Evolutionary conservation across 2,329 filamentous ascomycete species (phyloP).

Genomic region (Fusarium avenaceum): DNA sequence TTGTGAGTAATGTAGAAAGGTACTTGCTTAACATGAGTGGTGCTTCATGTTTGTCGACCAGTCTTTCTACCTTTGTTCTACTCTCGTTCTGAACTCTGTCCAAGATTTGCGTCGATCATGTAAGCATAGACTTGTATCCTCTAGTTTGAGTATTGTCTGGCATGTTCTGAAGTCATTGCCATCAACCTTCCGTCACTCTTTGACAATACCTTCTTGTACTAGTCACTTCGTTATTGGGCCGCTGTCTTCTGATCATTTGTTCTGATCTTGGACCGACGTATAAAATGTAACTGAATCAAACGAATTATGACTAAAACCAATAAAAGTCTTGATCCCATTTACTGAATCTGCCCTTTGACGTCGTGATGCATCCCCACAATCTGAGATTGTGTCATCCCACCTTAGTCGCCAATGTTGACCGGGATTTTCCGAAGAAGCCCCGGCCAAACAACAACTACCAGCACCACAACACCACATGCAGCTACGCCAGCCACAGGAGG

Average conservation of each 20-base stretch:
- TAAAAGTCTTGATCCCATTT: neutral
- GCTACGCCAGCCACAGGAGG: neutral
- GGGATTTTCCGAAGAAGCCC: conserved; percentile 33
- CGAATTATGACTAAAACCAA: neutral
- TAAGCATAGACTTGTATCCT: no score
- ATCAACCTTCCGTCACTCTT: no score
- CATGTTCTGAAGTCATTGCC: no score
- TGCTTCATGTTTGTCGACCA: no score
- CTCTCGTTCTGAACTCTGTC: no score
- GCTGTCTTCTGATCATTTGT: neutral
- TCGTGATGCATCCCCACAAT: conserved; percentile 22
- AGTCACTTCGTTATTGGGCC: neutral
- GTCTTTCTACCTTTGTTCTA: no score
- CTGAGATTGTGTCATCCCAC: conserved; percentile 29
- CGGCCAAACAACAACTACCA: conserved; percentile 21
- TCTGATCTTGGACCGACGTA: no score
- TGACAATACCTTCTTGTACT: no score
- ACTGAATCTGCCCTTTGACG: conserved; percentile 6
- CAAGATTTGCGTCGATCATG: no score
- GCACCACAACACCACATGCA: conserved; percentile 5
- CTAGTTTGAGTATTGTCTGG: no score
- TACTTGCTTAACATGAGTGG: no score
- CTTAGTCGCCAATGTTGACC: neutral
- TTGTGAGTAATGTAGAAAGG: neutral
- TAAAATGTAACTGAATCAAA: neutral